phyloP scores from a whole-genome alignment of 176 grass and related monocot species.

The Zoysia japonica region DNA sequence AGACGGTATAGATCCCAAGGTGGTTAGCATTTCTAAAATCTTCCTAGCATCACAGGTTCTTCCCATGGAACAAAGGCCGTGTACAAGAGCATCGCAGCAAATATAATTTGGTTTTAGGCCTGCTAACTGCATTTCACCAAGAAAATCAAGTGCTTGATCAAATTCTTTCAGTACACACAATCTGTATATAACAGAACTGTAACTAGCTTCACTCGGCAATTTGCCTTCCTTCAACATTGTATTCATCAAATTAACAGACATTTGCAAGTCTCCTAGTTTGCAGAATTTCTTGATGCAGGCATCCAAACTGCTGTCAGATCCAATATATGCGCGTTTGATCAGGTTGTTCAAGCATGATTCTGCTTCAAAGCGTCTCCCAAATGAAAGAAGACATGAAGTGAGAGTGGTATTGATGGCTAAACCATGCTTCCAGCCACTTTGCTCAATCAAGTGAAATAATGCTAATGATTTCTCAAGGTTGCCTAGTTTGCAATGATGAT shows the following conservation, averaged over 20 bases:
- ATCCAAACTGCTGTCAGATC: constrained; percentile 48
- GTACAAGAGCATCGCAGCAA: constrained; percentile 61
- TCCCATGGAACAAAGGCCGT: constrained; percentile 58
- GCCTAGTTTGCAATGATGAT: constrained; percentile 56
- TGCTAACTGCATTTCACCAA: constrained; percentile 68
- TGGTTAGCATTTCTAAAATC: constrained; percentile 57
- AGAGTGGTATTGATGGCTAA: constrained; percentile 54
- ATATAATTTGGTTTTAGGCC: constrained; percentile 54
- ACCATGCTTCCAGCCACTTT: constrained; percentile 65
- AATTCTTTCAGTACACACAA: constrained; percentile 59
- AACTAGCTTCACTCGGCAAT: constrained; percentile 62
- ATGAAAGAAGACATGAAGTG: constrained; percentile 57
- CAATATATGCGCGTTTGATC: constrained; percentile 41
- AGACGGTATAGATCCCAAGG: constrained; percentile 50
- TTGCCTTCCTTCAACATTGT: constrained; percentile 70
- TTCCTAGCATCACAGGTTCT: constrained; percentile 70
- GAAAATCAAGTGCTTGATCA: constrained; percentile 64
- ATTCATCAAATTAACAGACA: constrained; percentile 68
- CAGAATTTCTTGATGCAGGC: constrained; percentile 68
- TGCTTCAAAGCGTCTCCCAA: constrained; percentile 63
- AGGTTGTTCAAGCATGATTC: constrained; percentile 53
- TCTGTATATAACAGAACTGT: constrained; percentile 56
- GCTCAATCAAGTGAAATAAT: constrained; percentile 60
- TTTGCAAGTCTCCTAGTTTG: constrained; percentile 49
- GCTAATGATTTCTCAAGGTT: constrained; percentile 70